phyloP scores from a whole-genome alignment of 2,329 filamentous ascomycete species.

The Pestalotiopsis sp. region DNA sequence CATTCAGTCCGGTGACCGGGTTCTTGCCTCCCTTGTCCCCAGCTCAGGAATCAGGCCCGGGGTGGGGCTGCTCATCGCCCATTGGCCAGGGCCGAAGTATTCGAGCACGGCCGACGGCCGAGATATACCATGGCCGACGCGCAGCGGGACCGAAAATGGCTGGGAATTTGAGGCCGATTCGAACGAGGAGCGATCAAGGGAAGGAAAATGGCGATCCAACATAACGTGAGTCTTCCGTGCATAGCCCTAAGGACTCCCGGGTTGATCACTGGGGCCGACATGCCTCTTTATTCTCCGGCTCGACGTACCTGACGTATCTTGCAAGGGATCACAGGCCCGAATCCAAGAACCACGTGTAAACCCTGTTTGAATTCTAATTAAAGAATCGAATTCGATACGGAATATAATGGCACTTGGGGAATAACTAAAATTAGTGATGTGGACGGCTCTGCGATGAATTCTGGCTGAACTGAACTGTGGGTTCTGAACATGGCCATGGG shows the following conservation, averaged over 20 bases:
- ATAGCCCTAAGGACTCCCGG: background rate
- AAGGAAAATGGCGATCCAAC: background rate
- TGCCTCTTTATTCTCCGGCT: background rate
- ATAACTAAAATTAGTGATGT: no score
- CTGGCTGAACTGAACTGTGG: no score
- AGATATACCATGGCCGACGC: background rate
- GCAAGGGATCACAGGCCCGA: background rate
- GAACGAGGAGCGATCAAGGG: background rate
- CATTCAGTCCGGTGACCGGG: background rate
- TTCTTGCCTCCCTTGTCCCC: background rate
- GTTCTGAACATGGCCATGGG: no score
- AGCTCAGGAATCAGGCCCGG: background rate
- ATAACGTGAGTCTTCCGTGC: background rate
- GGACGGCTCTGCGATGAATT: no score
- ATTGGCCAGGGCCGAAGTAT: background rate
- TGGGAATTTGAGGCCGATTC: background rate
- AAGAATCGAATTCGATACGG: no score
- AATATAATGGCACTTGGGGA: no score
- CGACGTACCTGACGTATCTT: background rate
- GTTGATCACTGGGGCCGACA: background rate
- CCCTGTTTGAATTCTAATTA: background rate
- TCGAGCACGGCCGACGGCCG: background rate
- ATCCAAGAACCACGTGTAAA: background rate
- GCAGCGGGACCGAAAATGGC: background rate
- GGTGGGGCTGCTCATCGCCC: background rate